Percentiles rank a stretch among this genome's conserved stretches.
Conservation (phyloP, 1,284 basidiomycete genomes). For the Fistulina hepatica region DNA sequence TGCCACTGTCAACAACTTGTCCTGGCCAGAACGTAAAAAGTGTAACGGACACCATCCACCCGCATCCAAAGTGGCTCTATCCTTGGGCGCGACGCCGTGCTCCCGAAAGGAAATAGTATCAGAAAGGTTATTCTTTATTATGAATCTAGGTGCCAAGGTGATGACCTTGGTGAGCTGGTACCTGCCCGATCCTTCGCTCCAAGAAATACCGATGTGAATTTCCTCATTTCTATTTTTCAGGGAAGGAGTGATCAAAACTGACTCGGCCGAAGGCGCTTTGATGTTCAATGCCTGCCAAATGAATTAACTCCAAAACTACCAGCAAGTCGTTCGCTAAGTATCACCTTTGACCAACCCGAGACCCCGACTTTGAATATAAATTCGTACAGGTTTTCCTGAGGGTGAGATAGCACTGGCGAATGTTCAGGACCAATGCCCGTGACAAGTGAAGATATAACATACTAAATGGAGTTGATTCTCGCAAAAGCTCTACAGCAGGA, state of each 20-base stretch:
- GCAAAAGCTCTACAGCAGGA: constrained; percentile 37
- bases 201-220: constrained; percentile 83
- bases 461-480: constrained; percentile 67
- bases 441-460: constrained; percentile 23
- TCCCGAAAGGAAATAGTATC: constrained; percentile 77
- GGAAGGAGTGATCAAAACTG: constrained; percentile 69
- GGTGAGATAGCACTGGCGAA: constrained; percentile 77
- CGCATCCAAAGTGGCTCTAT: constrained; percentile 56
- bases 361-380: constrained; percentile 80
- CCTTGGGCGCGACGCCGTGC: constrained; percentile 63
- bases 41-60: constrained; percentile 67
- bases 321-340: constrained; percentile 8
- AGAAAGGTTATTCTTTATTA: constrained; percentile 76
- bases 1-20: constrained; percentile 74
- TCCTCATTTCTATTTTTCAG: constrained; percentile 64
- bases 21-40: constrained; percentile 53
- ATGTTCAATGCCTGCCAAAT: constrained; percentile 60
- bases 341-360: constrained; percentile 84
- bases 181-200: constrained; percentile 89
- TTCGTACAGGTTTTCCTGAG: constrained; percentile 73
- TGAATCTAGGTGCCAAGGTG: constrained; percentile 84
- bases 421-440: constrained; percentile 28
- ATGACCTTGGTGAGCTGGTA: constrained; percentile 96
- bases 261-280: constrained; percentile 88
- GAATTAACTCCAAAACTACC: constrained; percentile 6